Base-by-base conservation (phyloP, 148 eudicot genomes). In the Chenopodium quinoa region DNA sequence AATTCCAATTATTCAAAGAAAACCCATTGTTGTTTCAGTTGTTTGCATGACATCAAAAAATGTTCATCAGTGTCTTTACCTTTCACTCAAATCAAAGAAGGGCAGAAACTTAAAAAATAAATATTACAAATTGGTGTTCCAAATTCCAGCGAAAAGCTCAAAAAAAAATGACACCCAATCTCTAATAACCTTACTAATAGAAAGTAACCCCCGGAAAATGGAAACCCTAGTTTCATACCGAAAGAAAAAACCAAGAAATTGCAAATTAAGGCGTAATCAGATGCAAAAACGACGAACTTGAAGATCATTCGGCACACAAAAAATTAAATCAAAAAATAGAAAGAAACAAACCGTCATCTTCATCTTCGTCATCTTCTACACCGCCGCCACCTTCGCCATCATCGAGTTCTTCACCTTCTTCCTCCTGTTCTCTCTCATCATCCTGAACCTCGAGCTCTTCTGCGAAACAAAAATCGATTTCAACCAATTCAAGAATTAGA, bases 291-390 rank as follows among this genome's bases (percentile, higher is more conserved):
- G 7, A 67, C 50, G n/a, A 62, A 63, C 37, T 76, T 32, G 8
- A 64, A 68, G 32, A 37, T 56, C 58, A 32, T 58, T 9, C 11
- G 16, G 63, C 12, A 73, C 0, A 10, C 19, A 40, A 60, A 19
- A 84, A 64, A n/a, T 19, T 27, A 25, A 29, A 56, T 27, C 46
- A 44, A 52, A 14, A 14, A 63, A 4, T 56, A 3, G n/a, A 14
- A 14, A 19, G 62, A 82, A 47, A 66, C 79, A 23, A 83, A 83
- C 88, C 86, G 23, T 81, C 88, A 77, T 92, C 98, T 20, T 95
- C 97, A 3, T 94, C 98, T 46, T 91, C 98, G 22, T 90, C 97
- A 1, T 91, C 97, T 1, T 87, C 95, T 6, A 83, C 91, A 31
- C 82, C 92, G 17, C 86, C 92, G 22, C 88, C 90, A 12, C 78